Base-by-base conservation (phyloP, 768 basidiomycete genomes). In the Naematelia encephala region DNA sequence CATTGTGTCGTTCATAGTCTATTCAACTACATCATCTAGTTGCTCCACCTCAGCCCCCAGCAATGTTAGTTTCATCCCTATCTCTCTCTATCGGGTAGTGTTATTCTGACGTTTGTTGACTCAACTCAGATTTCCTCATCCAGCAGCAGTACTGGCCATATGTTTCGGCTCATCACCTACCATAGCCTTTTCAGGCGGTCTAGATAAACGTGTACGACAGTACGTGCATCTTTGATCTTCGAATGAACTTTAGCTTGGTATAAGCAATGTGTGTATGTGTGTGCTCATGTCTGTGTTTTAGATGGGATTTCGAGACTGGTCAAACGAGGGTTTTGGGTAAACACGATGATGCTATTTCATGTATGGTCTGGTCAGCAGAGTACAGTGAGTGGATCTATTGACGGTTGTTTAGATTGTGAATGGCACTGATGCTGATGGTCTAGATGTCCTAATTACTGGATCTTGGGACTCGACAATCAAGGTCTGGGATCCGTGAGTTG, bases 381-480 rank as follows among this genome's bases (percentile, higher is more conserved):
- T 79, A 82, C 59, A 86, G 90, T 90, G 27, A 25, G 85, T 80
- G 10, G 46, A 47, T 23, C 50, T 46, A 49, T 16, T 22, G 47
- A 21, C 39, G 10, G 34, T 39, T 39, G 8, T 39, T 39, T 39
- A 16, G 8, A 8, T 39, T 39, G 34, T 39, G 34, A 8, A 39
- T 8, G 16, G 11, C 50, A 19, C 21, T 12, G 34, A 25, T 8
- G 43, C 62, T 56, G 14, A 60, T 43, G 23, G 28, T 39, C 4
- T 66, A 92, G 90, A 88, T 67, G 61, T 79, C 0, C 80, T 97
- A 23, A 82, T 97, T 46, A 87, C 90, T 0, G 91, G 88, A 11
- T 92, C 91, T 14, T 97, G 92, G 91, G 93, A 97, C 74, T 84
- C 87, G 49, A 87, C 90, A 0, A 70, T 98, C 23, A 87, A 87